Evolutionary conservation across 805 yeast species (phyloP).

Genomic region (Wickerhamomyces queroliae): DNA sequence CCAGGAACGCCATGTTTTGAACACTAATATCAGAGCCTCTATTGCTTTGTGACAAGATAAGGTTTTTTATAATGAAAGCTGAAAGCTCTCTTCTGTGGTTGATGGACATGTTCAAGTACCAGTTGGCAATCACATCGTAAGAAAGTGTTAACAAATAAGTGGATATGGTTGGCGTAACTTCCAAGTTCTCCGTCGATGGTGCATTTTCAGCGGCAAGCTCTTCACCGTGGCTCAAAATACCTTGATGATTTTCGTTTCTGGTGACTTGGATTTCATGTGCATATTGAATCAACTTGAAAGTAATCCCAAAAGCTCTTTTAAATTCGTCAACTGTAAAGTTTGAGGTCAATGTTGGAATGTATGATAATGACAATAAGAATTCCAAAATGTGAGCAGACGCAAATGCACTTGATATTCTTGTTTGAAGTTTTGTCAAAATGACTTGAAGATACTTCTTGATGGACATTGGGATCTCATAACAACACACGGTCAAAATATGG

Average conservation of each 20-base stretch:
- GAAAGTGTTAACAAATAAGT: slow-evolving; percentile 61
- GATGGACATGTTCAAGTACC: slow-evolving; percentile 63
- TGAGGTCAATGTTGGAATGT: slow-evolving; percentile 60
- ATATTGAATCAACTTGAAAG: slow-evolving; percentile 73
- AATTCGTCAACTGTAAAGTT: slow-evolving; percentile 74
- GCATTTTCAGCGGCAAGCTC: slow-evolving; percentile 47
- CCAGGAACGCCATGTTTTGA: slow-evolving; percentile 57
- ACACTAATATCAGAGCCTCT: slow-evolving; percentile 28
- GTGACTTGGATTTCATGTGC: slow-evolving; percentile 42
- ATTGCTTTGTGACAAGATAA: slow-evolving; percentile 37
- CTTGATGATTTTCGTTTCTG: slow-evolving; percentile 24
- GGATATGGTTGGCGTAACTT: slow-evolving; percentile 44
- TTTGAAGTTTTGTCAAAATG: slow-evolving; percentile 70
- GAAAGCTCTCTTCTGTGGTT: slow-evolving; percentile 54
- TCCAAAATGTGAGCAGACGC: slow-evolving; percentile 74
- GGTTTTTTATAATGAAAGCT: slow-evolving; percentile 54
- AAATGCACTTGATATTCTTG: slow-evolving; percentile 62
- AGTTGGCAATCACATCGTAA: slow-evolving; percentile 58
- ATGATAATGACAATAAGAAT: slow-evolving; percentile 59
- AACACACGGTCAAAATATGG: slow-evolving; percentile 68
- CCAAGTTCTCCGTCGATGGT: slow-evolving; percentile 46
- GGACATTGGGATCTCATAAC: slow-evolving; percentile 74
- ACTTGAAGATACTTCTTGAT: slow-evolving; percentile 62
- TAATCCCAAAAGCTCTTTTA: slow-evolving; percentile 76
- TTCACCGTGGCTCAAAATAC: slow-evolving; percentile 25